Evolutionary conservation across 495 filamentous ascomycete species (phyloP), one percentile per base, ranked within the genome.

Genomic region (Clavariopsis aquatica): DNA sequence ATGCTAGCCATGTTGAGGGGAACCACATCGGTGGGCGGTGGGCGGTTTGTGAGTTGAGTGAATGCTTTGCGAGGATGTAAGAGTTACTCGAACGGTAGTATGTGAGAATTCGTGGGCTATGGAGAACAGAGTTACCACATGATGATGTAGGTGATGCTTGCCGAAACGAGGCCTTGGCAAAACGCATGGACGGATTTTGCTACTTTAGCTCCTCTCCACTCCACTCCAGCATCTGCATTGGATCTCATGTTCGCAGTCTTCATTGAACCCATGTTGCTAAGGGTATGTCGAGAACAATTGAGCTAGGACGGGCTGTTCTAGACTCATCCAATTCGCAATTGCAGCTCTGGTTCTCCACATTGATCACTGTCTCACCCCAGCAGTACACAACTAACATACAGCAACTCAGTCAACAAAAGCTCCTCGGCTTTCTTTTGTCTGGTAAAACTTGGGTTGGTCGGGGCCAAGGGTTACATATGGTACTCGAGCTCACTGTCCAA

Each of bases 241-340:
- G 41, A 23, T n/a, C 8, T 31, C 51, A 28, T 29, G 51, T 15
- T 15, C 51, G 3, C 10, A 51, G 26, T 23, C 10, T 20, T 9
- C 15, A 8, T 17, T 38, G 29, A 49, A 24, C 12, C 51, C 55
- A 57, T 69, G 66, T 28, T 57, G 36, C 22, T 27, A 2, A 27
- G 57, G 22, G 27, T 22, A 74, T 71, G 72, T 59, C 68, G 29
- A 47, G 60, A 22, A 64, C 64, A 29, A 26, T 72, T 13, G 64
- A 73, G 43, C 58, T 76, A 17, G 74, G 74, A 61, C 65, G 62
- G 12, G 58, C 69, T 7, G 64, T 65, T 58, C 54, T 76, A 9
- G 57, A 51, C 52, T 71, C 66, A 43, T 43, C 64, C 9, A 59
- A 55, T 19, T 46, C 65, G 0, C 27, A 58, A 19, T 57, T 71